Conservation (phyloP, 1,139 yeast species). For the Torulaspora pretoriensis region DNA sequence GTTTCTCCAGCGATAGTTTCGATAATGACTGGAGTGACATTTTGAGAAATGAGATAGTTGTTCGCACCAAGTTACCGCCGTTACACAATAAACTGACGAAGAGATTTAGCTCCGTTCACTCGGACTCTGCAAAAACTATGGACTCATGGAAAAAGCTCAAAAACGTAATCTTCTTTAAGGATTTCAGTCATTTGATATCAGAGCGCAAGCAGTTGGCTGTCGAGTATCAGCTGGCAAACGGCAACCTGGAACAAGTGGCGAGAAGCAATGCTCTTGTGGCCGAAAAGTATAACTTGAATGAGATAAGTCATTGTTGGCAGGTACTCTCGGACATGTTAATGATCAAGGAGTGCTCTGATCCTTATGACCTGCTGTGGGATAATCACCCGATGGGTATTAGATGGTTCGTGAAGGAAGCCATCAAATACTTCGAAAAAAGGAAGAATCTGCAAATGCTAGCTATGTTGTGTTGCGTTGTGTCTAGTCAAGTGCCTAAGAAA, state of each 20-base stretch:
- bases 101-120: constrained; percentile 26
- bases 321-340: constrained; percentile 42
- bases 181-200: constrained; percentile 69
- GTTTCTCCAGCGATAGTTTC: constrained; percentile 36
- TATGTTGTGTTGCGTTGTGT: constrained; percentile 68
- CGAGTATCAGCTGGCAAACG: constrained; percentile 70
- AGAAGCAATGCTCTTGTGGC: constrained; percentile 72
- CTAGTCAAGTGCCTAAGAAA: constrained; percentile 20
- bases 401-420: constrained; percentile 64
- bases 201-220: constrained; percentile 72
- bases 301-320: constrained; percentile 74
- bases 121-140: constrained; percentile 29
- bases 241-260: constrained; percentile 57
- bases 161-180: constrained; percentile 60
- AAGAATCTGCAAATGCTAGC: constrained; percentile 88
- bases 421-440: constrained; percentile 58
- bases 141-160: constrained; percentile 33
- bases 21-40: constrained; percentile 43
- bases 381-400: constrained; percentile 75
- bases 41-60: constrained; percentile 37
- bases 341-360: constrained; percentile 25
- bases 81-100: constrained; percentile 27
- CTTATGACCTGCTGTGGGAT: constrained; percentile 63
- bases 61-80: constrained; percentile 37
- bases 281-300: constrained; percentile 53